Conservation (phyloP, 2,329 filamentous ascomycete species). For the Magnaporthales sp. region DNA sequence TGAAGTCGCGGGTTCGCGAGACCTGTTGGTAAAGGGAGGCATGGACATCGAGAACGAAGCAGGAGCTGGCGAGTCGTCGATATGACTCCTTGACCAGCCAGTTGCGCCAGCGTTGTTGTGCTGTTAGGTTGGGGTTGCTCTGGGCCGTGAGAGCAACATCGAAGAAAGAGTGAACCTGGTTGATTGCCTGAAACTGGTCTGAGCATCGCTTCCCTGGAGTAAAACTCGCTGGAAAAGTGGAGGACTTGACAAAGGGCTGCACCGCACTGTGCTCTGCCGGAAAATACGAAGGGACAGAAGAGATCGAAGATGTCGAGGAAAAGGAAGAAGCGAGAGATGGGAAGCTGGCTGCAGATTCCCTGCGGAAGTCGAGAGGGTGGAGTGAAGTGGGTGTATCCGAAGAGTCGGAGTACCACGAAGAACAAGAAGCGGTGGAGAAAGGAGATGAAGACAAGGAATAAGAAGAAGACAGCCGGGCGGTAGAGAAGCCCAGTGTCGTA, state of each 20-base stretch:
- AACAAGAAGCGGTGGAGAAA: conserved; percentile 14
- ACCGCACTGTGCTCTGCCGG: conserved; percentile 4
- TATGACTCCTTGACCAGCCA: conserved; percentile 45
- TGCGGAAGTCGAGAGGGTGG: not conserved
- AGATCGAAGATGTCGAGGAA: conserved; percentile 11
- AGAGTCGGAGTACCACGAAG: conserved; percentile 7
- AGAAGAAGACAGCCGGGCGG: conserved; percentile 19
- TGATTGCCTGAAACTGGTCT: conserved; percentile 21
- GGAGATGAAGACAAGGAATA: conserved; percentile 14
- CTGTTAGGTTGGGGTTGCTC: conserved; percentile 14
- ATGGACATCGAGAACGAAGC: conserved; percentile 48
- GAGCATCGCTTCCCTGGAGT: conserved; percentile 18
- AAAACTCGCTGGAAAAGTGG: not conserved
- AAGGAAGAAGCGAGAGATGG: not conserved
- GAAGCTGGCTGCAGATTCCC: not conserved
- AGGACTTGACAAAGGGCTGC: not conserved
- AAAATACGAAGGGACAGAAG: conserved; percentile 11
- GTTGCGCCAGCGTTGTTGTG: conserved; percentile 33
- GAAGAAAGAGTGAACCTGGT: conserved; percentile 15
- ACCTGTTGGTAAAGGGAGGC: conserved; percentile 47
- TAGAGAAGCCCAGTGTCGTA: conserved; percentile 12
- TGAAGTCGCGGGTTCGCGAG: conserved; percentile 27
- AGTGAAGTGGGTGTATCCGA: conserved; percentile 1
- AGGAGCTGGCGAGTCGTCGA: conserved; percentile 45
- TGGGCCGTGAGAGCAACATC: conserved; percentile 14